Conservation (phyloP, 345 rosid species). For the Acer campestre region DNA sequence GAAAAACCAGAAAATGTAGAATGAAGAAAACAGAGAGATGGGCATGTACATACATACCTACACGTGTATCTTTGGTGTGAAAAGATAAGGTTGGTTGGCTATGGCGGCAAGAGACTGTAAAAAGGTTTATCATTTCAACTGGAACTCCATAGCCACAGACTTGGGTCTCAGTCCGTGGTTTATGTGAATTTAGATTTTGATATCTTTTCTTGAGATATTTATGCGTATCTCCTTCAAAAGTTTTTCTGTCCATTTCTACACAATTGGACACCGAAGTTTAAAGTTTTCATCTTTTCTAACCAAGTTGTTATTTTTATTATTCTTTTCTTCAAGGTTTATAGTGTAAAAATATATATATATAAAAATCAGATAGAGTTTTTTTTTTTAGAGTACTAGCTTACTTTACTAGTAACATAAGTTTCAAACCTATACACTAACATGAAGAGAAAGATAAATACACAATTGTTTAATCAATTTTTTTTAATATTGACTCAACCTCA, state of each 20-base stretch:
- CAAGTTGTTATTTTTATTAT: background rate
- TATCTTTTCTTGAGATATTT: slow-evolving; percentile 1
- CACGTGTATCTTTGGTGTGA: background rate
- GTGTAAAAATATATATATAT: too few species aligned
- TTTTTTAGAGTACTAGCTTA: too few species aligned
- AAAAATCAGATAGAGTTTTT: too few species aligned
- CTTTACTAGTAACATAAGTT: too few species aligned
- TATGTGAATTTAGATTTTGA: background rate
- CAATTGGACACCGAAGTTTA: background rate
- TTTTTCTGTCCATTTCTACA: background rate
- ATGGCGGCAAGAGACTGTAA: background rate
- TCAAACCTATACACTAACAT: too few species aligned
- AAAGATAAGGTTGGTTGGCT: background rate
- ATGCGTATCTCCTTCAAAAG: background rate
- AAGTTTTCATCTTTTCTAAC: background rate
- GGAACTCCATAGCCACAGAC: slow-evolving; percentile 10
- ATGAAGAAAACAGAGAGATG: background rate
- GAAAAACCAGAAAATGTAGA: background rate
- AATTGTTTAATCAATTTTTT: too few species aligned
- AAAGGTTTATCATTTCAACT: slow-evolving; percentile 10
- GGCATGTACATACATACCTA: slow-evolving; percentile 11
- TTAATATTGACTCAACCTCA: too few species aligned
- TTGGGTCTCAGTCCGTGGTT: background rate
- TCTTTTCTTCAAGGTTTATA: background rate
- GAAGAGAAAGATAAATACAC: too few species aligned